Percentiles rank a stretch among this genome's conserved stretches.
These are phyloP conservation scores for Diaporthe nobilis DNA, from an alignment of 2,329 filamentous ascomycete genomes.

Conservation along the genomic window DNA sequence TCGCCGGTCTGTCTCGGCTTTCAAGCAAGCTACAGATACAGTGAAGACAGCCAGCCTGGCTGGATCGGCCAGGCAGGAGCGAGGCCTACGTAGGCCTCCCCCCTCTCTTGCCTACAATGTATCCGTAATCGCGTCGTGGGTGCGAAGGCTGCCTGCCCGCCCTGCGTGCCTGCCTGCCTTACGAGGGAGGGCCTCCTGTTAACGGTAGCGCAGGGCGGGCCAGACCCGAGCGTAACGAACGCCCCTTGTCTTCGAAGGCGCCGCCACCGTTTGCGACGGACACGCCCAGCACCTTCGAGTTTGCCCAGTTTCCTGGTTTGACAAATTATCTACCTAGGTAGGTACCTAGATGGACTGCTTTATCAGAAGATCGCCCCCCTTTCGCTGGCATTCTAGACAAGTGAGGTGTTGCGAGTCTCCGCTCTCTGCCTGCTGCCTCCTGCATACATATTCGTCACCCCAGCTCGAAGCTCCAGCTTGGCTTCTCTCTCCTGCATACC, in stretches of 20 bases:
- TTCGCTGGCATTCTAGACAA: slow-evolving; percentile 33
- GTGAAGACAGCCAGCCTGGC: neutral
- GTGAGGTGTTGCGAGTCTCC: slow-evolving; percentile 33
- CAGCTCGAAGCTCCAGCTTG: neutral
- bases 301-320: neutral
- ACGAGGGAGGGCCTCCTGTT: neutral
- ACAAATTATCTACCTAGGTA: no score
- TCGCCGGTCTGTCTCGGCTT: slow-evolving; percentile 19
- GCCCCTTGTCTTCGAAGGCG: neutral
- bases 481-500: neutral
- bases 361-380: slow-evolving; percentile 26
- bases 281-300: slow-evolving; percentile 9
- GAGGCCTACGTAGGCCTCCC: slow-evolving; percentile 13
- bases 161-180: neutral
- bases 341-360: neutral
- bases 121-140: neutral
- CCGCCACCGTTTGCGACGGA: slow-evolving; percentile 29
- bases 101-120: neutral
- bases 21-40: neutral
- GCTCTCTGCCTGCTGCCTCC: slow-evolving; percentile 26
- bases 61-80: slow-evolving; percentile 8
- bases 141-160: slow-evolving; percentile 13
- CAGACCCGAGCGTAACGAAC: slow-evolving; percentile 14
- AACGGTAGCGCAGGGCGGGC: neutral
- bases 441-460: slow-evolving; percentile 26